phyloP scores from a whole-genome alignment of 164 flowering plant genomes.

The Annona squamosa region DNA sequence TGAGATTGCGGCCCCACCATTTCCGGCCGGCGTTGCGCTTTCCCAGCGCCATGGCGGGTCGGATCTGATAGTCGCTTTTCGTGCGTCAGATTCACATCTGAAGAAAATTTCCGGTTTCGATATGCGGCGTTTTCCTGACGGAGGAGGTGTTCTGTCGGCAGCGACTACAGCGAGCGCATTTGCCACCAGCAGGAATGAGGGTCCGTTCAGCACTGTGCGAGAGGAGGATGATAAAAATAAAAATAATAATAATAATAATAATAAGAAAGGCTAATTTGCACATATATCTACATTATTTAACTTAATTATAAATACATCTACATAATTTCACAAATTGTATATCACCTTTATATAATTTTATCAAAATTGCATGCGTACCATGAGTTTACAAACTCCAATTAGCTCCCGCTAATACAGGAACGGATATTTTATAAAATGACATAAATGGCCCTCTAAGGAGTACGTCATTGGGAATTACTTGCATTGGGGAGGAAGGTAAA shows the following conservation, averaged over 20 bases:
- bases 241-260: no score
- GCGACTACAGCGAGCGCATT: neutral
- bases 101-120: neutral
- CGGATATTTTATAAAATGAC: neutral
- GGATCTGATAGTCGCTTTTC: neutral
- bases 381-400: neutral
- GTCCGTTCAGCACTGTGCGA: neutral
- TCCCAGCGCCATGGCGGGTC: constrained; percentile 64
- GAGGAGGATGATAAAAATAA: neutral
- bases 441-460: no score
- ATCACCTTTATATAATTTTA: no score
- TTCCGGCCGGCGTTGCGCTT: constrained; percentile 42
- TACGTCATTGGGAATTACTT: no score
- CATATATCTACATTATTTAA: neutral
- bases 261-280: neutral
- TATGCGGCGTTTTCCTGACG: neutral
- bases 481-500: no score
- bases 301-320: neutral
- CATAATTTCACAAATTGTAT: no score
- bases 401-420: neutral
- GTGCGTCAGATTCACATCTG: neutral
- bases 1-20: constrained; percentile 65
- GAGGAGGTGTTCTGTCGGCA: neutral
- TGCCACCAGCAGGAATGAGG: neutral
- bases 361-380: no score